phyloP scores from a whole-genome alignment of 2,329 filamentous ascomycete species.

The Xylaria sp. region DNA sequence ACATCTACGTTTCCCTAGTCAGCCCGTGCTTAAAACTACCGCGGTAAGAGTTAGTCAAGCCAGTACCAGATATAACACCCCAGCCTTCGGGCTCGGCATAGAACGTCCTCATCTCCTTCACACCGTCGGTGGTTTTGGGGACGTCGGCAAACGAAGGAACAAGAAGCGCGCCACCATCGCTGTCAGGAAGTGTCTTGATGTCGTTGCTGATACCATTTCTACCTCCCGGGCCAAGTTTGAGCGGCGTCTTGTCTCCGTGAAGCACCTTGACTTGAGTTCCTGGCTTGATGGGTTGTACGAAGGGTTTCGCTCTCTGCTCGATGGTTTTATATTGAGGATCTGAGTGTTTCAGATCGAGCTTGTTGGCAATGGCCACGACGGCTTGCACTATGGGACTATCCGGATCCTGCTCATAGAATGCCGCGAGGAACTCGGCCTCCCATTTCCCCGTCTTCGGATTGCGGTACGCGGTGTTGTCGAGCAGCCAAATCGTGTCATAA shows the following conservation, averaged over 20 bases:
- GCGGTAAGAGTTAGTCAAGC: not conserved
- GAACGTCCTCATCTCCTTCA: slow-evolving; percentile 68
- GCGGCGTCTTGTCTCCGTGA: slow-evolving; percentile 48
- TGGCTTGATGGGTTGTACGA: slow-evolving; percentile 75
- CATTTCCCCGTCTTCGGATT: slow-evolving; percentile 55
- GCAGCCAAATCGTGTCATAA: slow-evolving; percentile 79
- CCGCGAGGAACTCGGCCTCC: slow-evolving; percentile 81
- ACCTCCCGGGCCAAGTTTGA: slow-evolving; percentile 70
- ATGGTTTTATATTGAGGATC: slow-evolving; percentile 63
- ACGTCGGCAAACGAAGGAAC: slow-evolving; percentile 54
- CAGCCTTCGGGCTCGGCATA: slow-evolving; percentile 80
- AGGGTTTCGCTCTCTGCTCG: slow-evolving; percentile 71
- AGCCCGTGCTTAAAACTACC: not conserved
- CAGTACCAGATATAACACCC: slow-evolving; percentile 74
- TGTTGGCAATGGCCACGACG: slow-evolving; percentile 70
- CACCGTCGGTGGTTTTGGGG: slow-evolving; percentile 54
- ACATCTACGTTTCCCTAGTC: slow-evolving; percentile 65
- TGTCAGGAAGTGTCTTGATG: slow-evolving; percentile 53
- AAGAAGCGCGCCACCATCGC: slow-evolving; percentile 46
- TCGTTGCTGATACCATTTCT: slow-evolving; percentile 73
- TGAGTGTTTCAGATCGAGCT: slow-evolving; percentile 66
- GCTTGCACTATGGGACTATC: slow-evolving; percentile 67
- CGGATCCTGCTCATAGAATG: too few relatives aligned
- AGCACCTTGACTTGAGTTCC: slow-evolving; percentile 68
- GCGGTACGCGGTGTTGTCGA: slow-evolving; percentile 86